Evolutionary conservation across 1,284 basidiomycete species (phyloP).

Genomic region (Athelia psychrophila): DNA sequence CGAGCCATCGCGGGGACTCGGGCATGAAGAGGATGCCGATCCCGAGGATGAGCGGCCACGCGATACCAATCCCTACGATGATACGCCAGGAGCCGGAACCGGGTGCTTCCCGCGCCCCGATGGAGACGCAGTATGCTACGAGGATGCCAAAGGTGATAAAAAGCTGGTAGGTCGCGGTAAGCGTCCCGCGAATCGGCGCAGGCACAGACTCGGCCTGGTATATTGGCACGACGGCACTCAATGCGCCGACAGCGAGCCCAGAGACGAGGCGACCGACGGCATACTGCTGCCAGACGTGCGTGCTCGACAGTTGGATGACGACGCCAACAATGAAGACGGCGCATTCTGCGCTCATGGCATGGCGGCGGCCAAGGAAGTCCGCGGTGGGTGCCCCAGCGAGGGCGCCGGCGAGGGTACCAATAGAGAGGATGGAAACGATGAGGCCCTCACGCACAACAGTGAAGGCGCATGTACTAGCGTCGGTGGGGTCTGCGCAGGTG

Average conservation of each 20-base stretch:
- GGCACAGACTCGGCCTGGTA: slow-evolving; percentile 80
- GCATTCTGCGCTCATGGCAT: slow-evolving; percentile 72
- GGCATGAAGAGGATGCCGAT: slow-evolving; percentile 76
- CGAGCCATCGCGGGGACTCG: slow-evolving; percentile 74
- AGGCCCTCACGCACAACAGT: slow-evolving; percentile 53
- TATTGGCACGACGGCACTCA: slow-evolving; percentile 77
- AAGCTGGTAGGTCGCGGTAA: slow-evolving; percentile 71
- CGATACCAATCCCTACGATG: slow-evolving; percentile 67
- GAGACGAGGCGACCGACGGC: slow-evolving; percentile 70
- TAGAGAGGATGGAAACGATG: slow-evolving; percentile 67
- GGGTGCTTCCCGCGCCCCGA: slow-evolving; percentile 48
- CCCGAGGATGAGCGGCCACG: slow-evolving; percentile 66
- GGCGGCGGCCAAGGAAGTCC: slow-evolving; percentile 66
- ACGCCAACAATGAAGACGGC: slow-evolving; percentile 69
- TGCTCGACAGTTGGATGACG: slow-evolving; percentile 55
- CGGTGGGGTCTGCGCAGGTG: slow-evolving; percentile 38
- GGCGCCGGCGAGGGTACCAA: slow-evolving; percentile 63
- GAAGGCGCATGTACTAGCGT: slow-evolving; percentile 45
- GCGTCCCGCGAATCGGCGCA: slow-evolving; percentile 71
- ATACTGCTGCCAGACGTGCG: slow-evolving; percentile 56
- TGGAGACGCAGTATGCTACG: slow-evolving; percentile 66
- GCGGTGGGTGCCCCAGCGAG: slow-evolving; percentile 60
- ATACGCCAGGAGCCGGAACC: slow-evolving; percentile 62
- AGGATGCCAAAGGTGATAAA: slow-evolving; percentile 80
- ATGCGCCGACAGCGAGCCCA: slow-evolving; percentile 68